Evolutionary conservation across 73 alveolate species (phyloP).

Genomic region (Uronychia binucleata): DNA sequence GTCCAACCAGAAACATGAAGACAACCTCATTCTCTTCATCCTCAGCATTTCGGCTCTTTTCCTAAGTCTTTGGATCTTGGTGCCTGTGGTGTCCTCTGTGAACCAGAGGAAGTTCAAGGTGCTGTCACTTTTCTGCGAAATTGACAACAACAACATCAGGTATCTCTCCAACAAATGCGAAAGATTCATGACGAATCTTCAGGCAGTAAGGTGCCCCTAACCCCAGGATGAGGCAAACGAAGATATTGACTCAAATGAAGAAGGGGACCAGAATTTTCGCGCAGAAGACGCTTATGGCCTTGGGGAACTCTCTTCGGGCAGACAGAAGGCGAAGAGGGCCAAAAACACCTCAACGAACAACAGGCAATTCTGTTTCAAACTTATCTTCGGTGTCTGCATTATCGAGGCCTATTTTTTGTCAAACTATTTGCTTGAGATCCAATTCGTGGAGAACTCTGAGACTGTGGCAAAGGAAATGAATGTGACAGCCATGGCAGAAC

Average conservation of each 20-base stretch:
- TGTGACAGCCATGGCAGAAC: conserved; percentile 17
- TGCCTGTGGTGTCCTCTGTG: conserved; percentile 42
- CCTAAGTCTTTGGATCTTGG: neutral
- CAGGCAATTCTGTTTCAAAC: conserved; percentile 26
- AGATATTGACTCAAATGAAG: conserved; percentile 20
- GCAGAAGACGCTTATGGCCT: conserved; percentile 33
- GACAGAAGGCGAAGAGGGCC: conserved; percentile 43
- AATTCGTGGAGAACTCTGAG: neutral
- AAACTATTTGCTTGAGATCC: conserved; percentile 1
- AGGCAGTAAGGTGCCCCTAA: conserved; percentile 17
- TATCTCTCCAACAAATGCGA: conserved; percentile 31
- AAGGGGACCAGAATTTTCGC: conserved; percentile 3
- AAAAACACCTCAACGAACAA: conserved; percentile 39
- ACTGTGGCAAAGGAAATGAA: conserved; percentile 8
- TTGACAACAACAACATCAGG: conserved; percentile 28
- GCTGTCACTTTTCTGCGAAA: conserved; percentile 33
- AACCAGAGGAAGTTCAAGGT: conserved; percentile 31
- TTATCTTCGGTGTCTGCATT: conserved; percentile 1
- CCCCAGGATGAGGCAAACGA: conserved; percentile 32
- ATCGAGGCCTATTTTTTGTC: conserved; percentile 29
- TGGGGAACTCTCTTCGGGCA: conserved; percentile 14
- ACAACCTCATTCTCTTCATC: conserved; percentile 16
- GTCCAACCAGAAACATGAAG: conserved; percentile 9
- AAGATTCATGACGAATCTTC: conserved; percentile 27
- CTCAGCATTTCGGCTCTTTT: conserved; percentile 19